Conservation (phyloP, 768 basidiomycete genomes). For the Mycena alexandri region DNA sequence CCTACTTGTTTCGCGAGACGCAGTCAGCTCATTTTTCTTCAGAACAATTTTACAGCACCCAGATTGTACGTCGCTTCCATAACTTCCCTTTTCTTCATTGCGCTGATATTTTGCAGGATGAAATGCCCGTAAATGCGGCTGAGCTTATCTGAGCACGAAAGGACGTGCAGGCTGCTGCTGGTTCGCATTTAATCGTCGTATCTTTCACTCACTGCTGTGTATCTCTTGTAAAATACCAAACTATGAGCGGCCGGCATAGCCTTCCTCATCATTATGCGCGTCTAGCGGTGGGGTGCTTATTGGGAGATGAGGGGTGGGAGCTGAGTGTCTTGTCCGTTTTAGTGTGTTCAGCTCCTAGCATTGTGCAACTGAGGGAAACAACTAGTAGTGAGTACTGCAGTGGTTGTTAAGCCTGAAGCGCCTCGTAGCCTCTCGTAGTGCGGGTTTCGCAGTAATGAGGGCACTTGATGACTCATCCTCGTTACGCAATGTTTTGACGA, state of each 20-base stretch:
- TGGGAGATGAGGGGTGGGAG: too few relatives aligned
- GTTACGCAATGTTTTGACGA: background rate
- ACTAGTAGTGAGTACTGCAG: too few relatives aligned
- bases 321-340: too few relatives aligned
- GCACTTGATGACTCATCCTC: too few relatives aligned
- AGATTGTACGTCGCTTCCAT: constrained; percentile 71
- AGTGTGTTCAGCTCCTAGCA: too few relatives aligned
- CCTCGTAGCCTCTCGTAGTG: too few relatives aligned
- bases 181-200: constrained; percentile 33
- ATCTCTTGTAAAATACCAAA: constrained; percentile 1
- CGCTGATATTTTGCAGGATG: constrained; percentile 68
- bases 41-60: constrained; percentile 98
- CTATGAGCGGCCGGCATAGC: too few relatives aligned
- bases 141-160: constrained; percentile 82
- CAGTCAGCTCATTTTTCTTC: constrained; percentile 35
- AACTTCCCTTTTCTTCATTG: constrained; percentile 23
- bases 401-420: too few relatives aligned
- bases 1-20: constrained; percentile 25
- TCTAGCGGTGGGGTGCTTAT: too few relatives aligned
- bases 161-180: constrained; percentile 27
- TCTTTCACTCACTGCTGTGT: constrained; percentile 28
- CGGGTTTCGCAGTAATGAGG: too few relatives aligned
- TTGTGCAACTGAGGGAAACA: too few relatives aligned
- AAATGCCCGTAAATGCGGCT: constrained; percentile 99
- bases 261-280: too few relatives aligned